Percentiles rank a stretch among this genome's conserved stretches.
Evolutionary conservation across 495 filamentous ascomycete species (phyloP).

Genomic region (Pyrenopolyporus hunteri): DNA sequence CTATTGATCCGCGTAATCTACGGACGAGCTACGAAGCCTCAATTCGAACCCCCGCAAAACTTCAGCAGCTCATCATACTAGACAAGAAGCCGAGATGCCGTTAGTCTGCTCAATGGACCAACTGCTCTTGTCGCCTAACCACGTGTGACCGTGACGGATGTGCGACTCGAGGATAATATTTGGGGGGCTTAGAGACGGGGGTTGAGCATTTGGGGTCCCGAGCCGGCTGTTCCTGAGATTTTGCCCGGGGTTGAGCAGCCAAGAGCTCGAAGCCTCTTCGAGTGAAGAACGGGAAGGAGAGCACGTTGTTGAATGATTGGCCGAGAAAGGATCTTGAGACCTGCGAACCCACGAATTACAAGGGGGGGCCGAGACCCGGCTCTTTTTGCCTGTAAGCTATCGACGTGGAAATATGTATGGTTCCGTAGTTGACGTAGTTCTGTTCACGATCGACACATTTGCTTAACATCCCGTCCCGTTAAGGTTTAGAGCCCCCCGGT

Average conservation of each 20-base stretch:
- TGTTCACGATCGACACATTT: slow-evolving; percentile 16
- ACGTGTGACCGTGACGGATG: slow-evolving; percentile 7
- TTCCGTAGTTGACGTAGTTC: slow-evolving; percentile 20
- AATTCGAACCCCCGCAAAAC: slow-evolving; percentile 6
- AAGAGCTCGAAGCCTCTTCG: slow-evolving; percentile 10
- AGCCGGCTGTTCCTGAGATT: neutral
- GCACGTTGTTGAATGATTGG: slow-evolving; percentile 45
- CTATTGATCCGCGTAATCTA: no score
- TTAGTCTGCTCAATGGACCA: slow-evolving; percentile 4
- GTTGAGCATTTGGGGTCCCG: slow-evolving; percentile 1
- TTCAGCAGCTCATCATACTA: neutral
- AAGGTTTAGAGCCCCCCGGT: slow-evolving; percentile 14
- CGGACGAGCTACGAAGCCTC: neutral
- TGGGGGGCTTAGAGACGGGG: neutral
- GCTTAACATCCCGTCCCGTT: slow-evolving; percentile 15
- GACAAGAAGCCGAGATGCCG: slow-evolving; percentile 8
- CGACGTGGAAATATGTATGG: slow-evolving; percentile 20
- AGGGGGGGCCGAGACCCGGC: slow-evolving; percentile 21
- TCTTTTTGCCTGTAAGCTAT: slow-evolving; percentile 16
- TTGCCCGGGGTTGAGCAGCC: neutral
- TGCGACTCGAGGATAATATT: neutral
- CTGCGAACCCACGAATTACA: slow-evolving; percentile 18
- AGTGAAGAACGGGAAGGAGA: slow-evolving; percentile 14
- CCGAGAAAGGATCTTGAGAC: slow-evolving; percentile 25
- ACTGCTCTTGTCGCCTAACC: slow-evolving; percentile 10